Conservation (phyloP, 2,329 filamentous ascomycete genomes). For the Botryosphaeria agaves region DNA sequence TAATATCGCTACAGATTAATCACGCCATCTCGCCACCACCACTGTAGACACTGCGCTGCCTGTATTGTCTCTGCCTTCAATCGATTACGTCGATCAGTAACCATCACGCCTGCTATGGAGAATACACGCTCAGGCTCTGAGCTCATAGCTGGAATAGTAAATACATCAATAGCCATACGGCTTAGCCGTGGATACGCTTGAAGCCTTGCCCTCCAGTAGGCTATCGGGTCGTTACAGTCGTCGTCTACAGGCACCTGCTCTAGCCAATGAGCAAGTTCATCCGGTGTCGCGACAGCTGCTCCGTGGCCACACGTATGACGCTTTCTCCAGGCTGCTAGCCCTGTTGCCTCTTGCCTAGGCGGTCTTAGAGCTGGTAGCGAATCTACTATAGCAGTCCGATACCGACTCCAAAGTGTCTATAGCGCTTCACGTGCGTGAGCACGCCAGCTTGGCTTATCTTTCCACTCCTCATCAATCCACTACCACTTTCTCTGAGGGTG, state of each 20-base stretch:
- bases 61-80: not conserved
- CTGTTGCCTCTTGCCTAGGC: not conserved
- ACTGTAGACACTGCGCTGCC: not conserved
- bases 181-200: not conserved
- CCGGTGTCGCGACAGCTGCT: not conserved
- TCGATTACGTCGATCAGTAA: not conserved
- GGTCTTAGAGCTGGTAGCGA: not conserved
- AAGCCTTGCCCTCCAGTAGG: not conserved
- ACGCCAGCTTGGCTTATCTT: not conserved
- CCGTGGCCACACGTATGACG: not conserved
- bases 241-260: not conserved
- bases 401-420: not conserved
- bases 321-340: not conserved
- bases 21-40: not conserved
- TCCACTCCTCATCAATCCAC: slow-evolving; percentile 2
- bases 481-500: slow-evolving; percentile 5
- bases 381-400: not conserved
- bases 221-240: not conserved
- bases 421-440: not conserved
- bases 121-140: not conserved
- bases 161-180: not conserved
- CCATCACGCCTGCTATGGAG: not conserved
- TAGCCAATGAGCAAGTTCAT: not conserved
- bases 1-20: no score
- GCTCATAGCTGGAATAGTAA: not conserved